phyloP scores from a whole-genome alignment of 768 basidiomycete species.

The Psilocybe azurescens region DNA sequence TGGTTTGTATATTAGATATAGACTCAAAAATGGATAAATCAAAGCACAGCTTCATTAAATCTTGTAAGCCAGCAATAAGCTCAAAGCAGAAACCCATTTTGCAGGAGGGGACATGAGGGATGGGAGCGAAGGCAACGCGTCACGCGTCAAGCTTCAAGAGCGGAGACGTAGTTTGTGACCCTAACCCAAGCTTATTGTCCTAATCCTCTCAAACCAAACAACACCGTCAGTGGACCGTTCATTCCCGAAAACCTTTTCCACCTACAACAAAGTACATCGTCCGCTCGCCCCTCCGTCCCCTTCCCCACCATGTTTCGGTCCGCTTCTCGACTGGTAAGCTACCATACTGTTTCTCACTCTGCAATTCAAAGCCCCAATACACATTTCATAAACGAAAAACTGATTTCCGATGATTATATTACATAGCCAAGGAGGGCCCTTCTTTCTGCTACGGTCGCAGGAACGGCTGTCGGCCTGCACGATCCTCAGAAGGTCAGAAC shows the following conservation, averaged over 20 bases:
- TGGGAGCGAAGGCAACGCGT: too few relatives aligned
- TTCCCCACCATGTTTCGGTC: slow-evolving; percentile 35
- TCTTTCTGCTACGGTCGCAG: slow-evolving; percentile 37
- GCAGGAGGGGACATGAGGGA: too few relatives aligned
- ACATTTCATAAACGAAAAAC: too few relatives aligned
- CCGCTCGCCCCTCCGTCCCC: background rate
- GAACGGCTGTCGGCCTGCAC: slow-evolving; percentile 34
- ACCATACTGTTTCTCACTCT: background rate
- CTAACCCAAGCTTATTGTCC: slow-evolving; percentile 8
- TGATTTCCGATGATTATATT: too few relatives aligned
- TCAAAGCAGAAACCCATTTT: too few relatives aligned
- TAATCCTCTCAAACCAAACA: slow-evolving; percentile 27
- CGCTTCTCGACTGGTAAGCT: slow-evolving; percentile 37
- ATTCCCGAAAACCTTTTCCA: slow-evolving; percentile 23
- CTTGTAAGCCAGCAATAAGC: too few relatives aligned
- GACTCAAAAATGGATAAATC: too few relatives aligned
- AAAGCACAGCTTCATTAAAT: too few relatives aligned
- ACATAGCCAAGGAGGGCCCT: slow-evolving; percentile 39
- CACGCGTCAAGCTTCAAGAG: background rate
- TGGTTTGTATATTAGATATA: too few relatives aligned
- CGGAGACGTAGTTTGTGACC: background rate
- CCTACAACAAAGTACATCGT: background rate
- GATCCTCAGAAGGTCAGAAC: slow-evolving; percentile 30
- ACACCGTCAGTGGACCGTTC: slow-evolving; percentile 22
- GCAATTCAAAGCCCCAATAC: background rate